Evolutionary conservation across 441 rosid species (phyloP), one percentile per base, ranked within the genome.

Genomic region (Erodium texanum): DNA sequence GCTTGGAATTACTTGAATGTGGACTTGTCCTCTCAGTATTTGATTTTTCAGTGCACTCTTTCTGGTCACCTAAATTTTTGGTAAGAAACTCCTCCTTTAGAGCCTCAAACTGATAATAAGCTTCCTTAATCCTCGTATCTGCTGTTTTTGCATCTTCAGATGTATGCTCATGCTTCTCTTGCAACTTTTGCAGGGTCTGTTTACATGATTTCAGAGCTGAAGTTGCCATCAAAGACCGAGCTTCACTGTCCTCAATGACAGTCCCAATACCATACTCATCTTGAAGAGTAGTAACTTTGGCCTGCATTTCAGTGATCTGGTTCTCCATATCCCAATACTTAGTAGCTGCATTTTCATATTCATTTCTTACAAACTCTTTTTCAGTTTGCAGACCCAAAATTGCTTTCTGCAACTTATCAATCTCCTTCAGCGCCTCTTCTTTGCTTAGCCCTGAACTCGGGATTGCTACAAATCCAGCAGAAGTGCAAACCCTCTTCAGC

Each of bases 261-360:
- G 52, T 68, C 16, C 92, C 86, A 23, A 80, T 85, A 5, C 92
- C 90, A 45, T 91, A 89, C 75, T 94, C 97, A 52, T 89, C 96
- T 71, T 92, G 86, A 69, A 92, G 76, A 65, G 24, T 69, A 54
- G 78, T 81, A 67, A 88, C 85, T 63, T 66, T 84, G 27, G 76
- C 83, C 72, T 89, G 98, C 82, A 82, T 79, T 71, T 80, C 89
- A 16, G 29, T 70, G 14, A 89, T 88, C 65, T 66, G 70, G 36
- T 84, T 72, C 70, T 88, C 96, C 10, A 84, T 86, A 62, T 92
- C 97, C 98, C 97, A 86, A 67, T 87, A 92, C 75, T 82, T 89
- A 0, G 84, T 85, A 3, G 89, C 59, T 54, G 81, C 78, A 19
- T 75, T 72, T 76, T 94, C 98, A 12, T 87, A 94, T 0, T 91